A percentile compares a stretch with the other conserved stretches of the same genome.
These are phyloP conservation scores for Chalciporus piperatus DNA, from an alignment of 768 basidiomycete species.

Conservation along the genomic window DNA sequence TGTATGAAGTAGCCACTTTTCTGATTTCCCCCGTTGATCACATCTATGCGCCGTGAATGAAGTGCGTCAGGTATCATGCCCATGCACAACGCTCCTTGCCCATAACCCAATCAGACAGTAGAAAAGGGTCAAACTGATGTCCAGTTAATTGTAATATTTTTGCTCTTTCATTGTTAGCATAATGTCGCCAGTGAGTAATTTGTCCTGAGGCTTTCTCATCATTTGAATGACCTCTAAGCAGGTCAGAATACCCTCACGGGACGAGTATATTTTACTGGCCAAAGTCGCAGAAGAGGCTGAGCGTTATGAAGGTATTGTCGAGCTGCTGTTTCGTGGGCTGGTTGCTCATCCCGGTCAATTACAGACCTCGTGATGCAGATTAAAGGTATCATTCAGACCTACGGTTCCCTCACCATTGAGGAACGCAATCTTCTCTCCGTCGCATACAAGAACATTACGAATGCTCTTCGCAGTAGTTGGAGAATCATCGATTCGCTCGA, in stretches of 20 bases:
- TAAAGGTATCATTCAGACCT: conserved; percentile 67
- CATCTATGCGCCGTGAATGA: conserved; percentile 14
- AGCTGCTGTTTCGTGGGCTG: background rate
- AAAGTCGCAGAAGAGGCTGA: conserved; percentile 87
- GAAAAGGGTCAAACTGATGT: conserved; percentile 23
- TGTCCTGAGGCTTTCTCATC: background rate
- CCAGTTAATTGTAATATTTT: conserved; percentile 4
- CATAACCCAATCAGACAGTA: conserved; percentile 28
- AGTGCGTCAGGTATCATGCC: conserved; percentile 8
- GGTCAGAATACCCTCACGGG: conserved; percentile 33
- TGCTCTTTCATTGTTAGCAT: conserved; percentile 5
- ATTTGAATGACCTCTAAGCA: conserved; percentile 9
- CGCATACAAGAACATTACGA: conserved; percentile 89
- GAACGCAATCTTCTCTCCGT: conserved; percentile 88
- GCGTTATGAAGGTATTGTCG: conserved; percentile 72
- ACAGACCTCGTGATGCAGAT: conserved; percentile 76
- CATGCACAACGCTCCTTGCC: conserved; percentile 24
- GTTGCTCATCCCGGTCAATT: conserved; percentile 19
- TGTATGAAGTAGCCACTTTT: background rate
- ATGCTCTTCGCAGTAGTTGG: conserved; percentile 82
- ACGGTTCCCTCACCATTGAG: conserved; percentile 72
- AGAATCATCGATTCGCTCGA: conserved; percentile 75
- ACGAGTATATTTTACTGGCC: conserved; percentile 58
- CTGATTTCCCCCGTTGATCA: conserved; percentile 3
- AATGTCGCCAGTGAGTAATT: conserved; percentile 31